Percentiles rank a stretch among this genome's conserved stretches.
phyloP scores from a whole-genome alignment of 768 basidiomycete genomes.

The Hemileccinum rubropunctum region DNA sequence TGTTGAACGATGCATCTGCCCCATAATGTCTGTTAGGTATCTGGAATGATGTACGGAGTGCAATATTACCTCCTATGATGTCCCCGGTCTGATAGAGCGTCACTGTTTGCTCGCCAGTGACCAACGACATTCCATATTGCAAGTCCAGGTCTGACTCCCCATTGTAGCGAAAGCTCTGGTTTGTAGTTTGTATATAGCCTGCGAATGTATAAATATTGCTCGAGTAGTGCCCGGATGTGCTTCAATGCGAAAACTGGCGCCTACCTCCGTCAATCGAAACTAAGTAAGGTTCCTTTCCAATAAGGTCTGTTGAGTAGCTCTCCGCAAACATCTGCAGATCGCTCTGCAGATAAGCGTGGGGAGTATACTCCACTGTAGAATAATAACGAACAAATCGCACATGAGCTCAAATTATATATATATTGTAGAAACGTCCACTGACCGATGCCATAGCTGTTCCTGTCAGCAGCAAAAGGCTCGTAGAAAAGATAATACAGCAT shows the following conservation, averaged over 20 bases:
- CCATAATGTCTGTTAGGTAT: too few relatives aligned
- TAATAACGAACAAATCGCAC: background rate
- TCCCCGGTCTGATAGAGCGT: conserved; percentile 35
- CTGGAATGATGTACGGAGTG: too few relatives aligned
- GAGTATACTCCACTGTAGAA: conserved; percentile 33
- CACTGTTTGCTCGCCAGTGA: conserved; percentile 24
- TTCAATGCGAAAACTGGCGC: background rate
- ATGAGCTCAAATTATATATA: background rate
- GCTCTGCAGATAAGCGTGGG: conserved; percentile 28
- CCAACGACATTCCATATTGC: conserved; percentile 31
- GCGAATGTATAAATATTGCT: background rate
- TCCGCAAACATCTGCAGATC: conserved; percentile 33
- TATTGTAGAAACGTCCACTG: background rate
- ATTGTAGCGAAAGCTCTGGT: conserved; percentile 18
- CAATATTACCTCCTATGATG: conserved; percentile 13
- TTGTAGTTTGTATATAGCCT: conserved; percentile 27
- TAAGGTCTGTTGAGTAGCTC: conserved; percentile 15
- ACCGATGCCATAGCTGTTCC: conserved; percentile 36
- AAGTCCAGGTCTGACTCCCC: conserved; percentile 32
- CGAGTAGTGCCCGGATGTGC: background rate
- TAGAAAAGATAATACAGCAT: conserved; percentile 26
- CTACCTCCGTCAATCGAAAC: conserved; percentile 36
- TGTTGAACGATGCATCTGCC: conserved; percentile 33
- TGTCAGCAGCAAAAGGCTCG: conserved; percentile 19
- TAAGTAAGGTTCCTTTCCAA: conserved; percentile 26